These are phyloP conservation scores for Acanthamoeba quina DNA, from an alignment of 208 protist genomes.

Conservation along the genomic window DNA sequence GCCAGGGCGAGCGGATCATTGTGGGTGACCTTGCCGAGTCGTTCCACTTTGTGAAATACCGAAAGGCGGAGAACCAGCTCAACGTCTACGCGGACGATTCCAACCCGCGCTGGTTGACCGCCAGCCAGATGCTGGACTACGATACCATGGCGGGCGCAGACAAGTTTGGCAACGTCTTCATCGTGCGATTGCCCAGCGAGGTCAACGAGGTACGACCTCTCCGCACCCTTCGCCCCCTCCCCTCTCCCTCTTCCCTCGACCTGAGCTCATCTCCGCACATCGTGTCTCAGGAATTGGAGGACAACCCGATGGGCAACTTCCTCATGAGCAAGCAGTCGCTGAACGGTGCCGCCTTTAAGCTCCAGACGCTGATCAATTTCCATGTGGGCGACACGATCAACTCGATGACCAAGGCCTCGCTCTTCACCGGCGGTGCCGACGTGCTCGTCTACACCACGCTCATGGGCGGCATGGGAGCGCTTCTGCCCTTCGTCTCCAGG, in stretches of 20 bases:
- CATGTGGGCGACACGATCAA: constrained; percentile 92
- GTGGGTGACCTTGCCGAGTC: constrained; percentile 90
- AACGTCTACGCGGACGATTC: constrained; percentile 93
- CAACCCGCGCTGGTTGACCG: constrained; percentile 89
- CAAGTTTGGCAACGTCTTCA: constrained; percentile 94
- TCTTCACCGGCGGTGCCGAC: constrained; percentile 85
- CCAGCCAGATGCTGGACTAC: constrained; percentile 89
- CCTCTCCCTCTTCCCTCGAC: background rate
- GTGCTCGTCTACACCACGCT: constrained; percentile 89
- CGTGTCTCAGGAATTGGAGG: constrained; percentile 69
- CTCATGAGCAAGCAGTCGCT: constrained; percentile 66
- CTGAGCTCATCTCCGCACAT: background rate
- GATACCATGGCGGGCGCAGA: constrained; percentile 92
- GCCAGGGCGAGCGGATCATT: constrained; percentile 87
- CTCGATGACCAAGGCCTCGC: constrained; percentile 82
- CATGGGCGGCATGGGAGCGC: constrained; percentile 80
- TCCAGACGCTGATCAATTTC: constrained; percentile 88
- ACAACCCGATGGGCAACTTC: constrained; percentile 69
- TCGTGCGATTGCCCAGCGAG: constrained; percentile 88
- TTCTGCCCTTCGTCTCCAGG: constrained; percentile 60
- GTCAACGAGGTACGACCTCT: constrained; percentile 83
- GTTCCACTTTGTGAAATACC: constrained; percentile 92
- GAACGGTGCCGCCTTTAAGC: constrained; percentile 58
- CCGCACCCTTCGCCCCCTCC: background rate
- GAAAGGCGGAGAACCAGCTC: constrained; percentile 85